These are phyloP conservation scores for Pythium utonaiense DNA, from an alignment of 352 stramenopile genomes.

Conservation along the genomic window DNA sequence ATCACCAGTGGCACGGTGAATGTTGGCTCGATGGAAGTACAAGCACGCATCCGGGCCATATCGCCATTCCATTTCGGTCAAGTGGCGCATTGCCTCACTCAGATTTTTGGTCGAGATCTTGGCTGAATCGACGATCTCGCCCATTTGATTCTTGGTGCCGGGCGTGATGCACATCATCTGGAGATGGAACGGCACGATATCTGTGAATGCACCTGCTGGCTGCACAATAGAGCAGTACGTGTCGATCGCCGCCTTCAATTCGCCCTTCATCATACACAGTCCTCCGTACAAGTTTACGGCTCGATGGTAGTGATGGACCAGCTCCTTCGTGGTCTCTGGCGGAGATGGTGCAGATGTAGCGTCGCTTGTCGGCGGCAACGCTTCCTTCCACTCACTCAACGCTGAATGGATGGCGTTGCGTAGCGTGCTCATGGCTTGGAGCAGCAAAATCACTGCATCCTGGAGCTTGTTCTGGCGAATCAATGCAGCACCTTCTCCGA, in stretches of 20 bases:
- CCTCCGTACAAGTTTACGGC: slow-evolving; percentile 44
- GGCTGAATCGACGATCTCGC: slow-evolving; percentile 42
- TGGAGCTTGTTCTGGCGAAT: slow-evolving; percentile 42
- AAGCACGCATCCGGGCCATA: slow-evolving; percentile 54
- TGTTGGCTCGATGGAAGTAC: slow-evolving; percentile 57
- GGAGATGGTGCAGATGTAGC: not conserved
- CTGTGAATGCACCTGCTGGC: slow-evolving; percentile 4
- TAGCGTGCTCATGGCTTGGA: slow-evolving; percentile 40
- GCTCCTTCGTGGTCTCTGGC: slow-evolving; percentile 10
- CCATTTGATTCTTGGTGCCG: slow-evolving; percentile 33
- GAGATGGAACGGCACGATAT: slow-evolving; percentile 26
- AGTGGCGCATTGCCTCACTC: slow-evolving; percentile 38
- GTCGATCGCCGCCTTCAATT: slow-evolving; percentile 46
- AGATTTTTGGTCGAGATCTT: slow-evolving; percentile 46
- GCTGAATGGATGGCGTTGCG: slow-evolving; percentile 20
- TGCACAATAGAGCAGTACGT: slow-evolving; percentile 38
- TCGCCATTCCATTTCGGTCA: slow-evolving; percentile 51
- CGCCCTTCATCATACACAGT: slow-evolving; percentile 46
- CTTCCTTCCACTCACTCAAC: not conserved
- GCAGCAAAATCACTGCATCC: slow-evolving; percentile 32
- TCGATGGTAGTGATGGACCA: slow-evolving; percentile 35
- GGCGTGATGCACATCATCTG: slow-evolving; percentile 43
- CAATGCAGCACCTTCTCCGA: slow-evolving; percentile 40
- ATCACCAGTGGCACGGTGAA: slow-evolving; percentile 43
- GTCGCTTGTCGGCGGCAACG: not conserved